These are phyloP conservation scores for Colletotrichum sp. DNA, from an alignment of 2,329 filamentous ascomycete species.

Conservation along the genomic window DNA sequence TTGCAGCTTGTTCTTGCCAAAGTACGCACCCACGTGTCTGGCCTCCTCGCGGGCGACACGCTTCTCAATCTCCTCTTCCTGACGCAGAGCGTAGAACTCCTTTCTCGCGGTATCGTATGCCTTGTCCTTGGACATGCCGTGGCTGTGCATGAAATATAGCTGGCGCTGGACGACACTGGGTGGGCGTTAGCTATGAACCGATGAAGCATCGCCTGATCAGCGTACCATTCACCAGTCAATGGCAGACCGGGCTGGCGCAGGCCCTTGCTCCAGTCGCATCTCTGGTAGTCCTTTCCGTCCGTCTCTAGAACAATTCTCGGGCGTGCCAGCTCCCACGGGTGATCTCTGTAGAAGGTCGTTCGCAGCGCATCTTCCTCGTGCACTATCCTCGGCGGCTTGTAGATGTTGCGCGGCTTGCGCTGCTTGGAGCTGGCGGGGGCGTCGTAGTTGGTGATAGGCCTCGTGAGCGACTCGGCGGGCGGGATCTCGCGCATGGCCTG, in stretches of 20 bases:
- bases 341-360: constrained; percentile 85
- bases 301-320: constrained; percentile 85
- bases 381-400: constrained; percentile 76
- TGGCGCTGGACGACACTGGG: constrained; percentile 90
- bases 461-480: constrained; percentile 62
- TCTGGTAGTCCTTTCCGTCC: constrained; percentile 80
- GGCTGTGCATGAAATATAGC: constrained; percentile 78
- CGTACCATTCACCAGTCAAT: constrained; percentile 84
- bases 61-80: constrained; percentile 81
- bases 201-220: not conserved
- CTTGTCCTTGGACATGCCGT: constrained; percentile 62
- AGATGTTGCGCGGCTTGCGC: constrained; percentile 76
- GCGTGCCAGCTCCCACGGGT: constrained; percentile 95
- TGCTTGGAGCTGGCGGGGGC: constrained; percentile 46
- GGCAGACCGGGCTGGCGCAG: constrained; percentile 77
- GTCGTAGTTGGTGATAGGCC: constrained; percentile 57
- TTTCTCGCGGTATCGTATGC: constrained; percentile 89
- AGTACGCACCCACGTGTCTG: constrained; percentile 83
- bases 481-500: constrained; percentile 57
- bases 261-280: constrained; percentile 78
- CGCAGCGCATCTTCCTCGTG: constrained; percentile 88
- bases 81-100: constrained; percentile 88
- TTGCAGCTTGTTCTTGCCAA: constrained; percentile 77
- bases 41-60: constrained; percentile 90
- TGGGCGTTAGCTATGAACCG: constrained; percentile 20